Evolutionary conservation across 2,329 filamentous ascomycete genomes (phyloP), one percentile per base, ranked within the genome.

Genomic region (Botryosphaeria agaves): DNA sequence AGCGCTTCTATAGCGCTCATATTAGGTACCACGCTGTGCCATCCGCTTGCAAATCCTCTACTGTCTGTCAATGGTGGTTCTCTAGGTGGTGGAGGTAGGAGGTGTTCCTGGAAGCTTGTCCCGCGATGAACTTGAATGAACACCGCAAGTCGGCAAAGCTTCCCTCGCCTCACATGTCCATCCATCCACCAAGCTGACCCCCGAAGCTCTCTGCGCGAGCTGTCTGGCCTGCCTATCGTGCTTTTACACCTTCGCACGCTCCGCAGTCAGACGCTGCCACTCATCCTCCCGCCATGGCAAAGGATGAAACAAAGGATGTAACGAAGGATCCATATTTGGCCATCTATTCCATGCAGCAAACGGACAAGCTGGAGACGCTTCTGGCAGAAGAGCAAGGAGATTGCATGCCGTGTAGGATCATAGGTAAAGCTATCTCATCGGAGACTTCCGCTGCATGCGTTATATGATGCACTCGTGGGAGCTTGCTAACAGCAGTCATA

Each of bases 1-100:
- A 98, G 66, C 51, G 87, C 89, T 64, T 95, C 87, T 49, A 98
- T 80, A 50, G 80, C 73, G 60, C 82, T 57, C 61, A 65, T 65
- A 34, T 31, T 55, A 11, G 5, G 21, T 23, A 4, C 7, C n/a
- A n/a, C n/a, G n/a, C n/a, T n/a, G 21, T 23, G 21, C 21, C 12
- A 7, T 23, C 21, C 21, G 12, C 3, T 7, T 7, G 21, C 7
- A 23, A 11, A 4, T 4, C 9, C 21, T 23, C 21, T 4, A 7
- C 3, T 4, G 9, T 4, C 21, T 21, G 21, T 4, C 4, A 9
- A 12, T 23, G 9, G 21, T 3, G 12, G 9, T 12, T 9, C 21
- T 23, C 12, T 23, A 11, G 9, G 21, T 23, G 7, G 21, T 11
- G 7, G 9, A 12, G 21, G 12, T 7, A 23, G 7, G 9, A 12